Base-by-base conservation (phyloP, 495 filamentous ascomycete genomes). In the Elasticomyces elasticus region DNA sequence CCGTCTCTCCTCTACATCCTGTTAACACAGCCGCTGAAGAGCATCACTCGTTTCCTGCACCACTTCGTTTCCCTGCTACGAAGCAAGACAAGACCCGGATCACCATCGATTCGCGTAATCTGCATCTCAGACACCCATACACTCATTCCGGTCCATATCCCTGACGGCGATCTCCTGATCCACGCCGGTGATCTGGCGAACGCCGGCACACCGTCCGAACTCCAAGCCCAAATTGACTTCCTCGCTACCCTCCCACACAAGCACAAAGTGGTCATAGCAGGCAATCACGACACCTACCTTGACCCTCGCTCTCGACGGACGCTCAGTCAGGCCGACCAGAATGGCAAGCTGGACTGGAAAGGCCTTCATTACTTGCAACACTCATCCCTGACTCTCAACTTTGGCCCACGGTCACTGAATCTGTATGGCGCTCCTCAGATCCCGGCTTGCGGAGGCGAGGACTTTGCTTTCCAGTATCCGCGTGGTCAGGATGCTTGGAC, bases 51-150 rank as follows among this genome's bases (percentile, higher is more conserved):
- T 25, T 53, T 75, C 12, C 50, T 86, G 12, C 85, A 89, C 69
- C 72, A 72, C 28, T 31, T 82, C 35, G 64, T 91, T 30, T 73
- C 82, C 15, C 75, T 71, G 59, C 75, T 90, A 17, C 80, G 85
- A 23, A 79, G 82, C 0, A 66, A 75, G 33, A 76, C 84, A 2
- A 76, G 76, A 49, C 71, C 67, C 5, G 72, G 72, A 25, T 63
- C 72, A 42, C 72, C 66, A 0, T 74, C 79, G 0, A 83, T 95
- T 60, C 78, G 82, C 30, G 76, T 97, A 30, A 84, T 96, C 46
- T 94, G 86, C 64, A 82, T 97, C 33, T 92, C 88, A 0, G 91
- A 97, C 67, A 95, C 91, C 7, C 91, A 97, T 65, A 79, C 75
- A 15, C 69, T 77, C 23, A 74, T 79, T 24, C 58, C 62, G 0